phyloP scores from a whole-genome alignment of 192 early-diverging fungal species.

The Gaertneriomyces sp. region DNA sequence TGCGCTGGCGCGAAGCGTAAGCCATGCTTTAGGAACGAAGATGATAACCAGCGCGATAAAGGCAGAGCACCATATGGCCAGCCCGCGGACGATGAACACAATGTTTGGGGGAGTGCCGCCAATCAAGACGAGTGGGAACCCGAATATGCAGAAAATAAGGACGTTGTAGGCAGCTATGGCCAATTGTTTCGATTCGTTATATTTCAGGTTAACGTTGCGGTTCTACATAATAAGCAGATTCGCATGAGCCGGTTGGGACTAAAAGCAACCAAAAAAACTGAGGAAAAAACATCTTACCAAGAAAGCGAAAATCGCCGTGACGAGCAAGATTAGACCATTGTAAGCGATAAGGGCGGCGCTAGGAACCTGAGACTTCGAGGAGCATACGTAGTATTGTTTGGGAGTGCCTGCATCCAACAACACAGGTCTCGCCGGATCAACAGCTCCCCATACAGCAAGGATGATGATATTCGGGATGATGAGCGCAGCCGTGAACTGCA shows the following conservation, averaged over 20 bases:
- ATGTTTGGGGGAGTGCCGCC: neutral
- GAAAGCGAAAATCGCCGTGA: slow-evolving; percentile 1
- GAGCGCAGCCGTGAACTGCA: neutral
- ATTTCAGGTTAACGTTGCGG: neutral
- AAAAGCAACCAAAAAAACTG: neutral
- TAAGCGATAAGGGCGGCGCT: neutral
- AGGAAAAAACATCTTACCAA: neutral
- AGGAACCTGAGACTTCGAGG: neutral
- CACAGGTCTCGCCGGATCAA: neutral
- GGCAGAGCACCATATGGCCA: neutral
- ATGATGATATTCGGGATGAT: neutral
- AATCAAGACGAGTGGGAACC: neutral
- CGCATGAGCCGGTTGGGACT: neutral
- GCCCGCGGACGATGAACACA: slow-evolving; percentile 3
- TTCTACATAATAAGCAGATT: neutral
- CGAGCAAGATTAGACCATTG: neutral
- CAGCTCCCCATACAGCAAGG: neutral
- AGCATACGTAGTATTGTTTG: neutral
- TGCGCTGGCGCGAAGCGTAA: neutral
- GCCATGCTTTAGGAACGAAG: slow-evolving; percentile 1
- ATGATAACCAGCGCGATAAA: neutral
- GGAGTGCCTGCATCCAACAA: neutral
- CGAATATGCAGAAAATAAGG: neutral
- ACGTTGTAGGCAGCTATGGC: slow-evolving; percentile 11
- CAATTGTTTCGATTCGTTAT: slow-evolving; percentile 9